Evolutionary conservation across 169 alveolate species (phyloP).

Genomic region (Amoebophrya sp.): DNA sequence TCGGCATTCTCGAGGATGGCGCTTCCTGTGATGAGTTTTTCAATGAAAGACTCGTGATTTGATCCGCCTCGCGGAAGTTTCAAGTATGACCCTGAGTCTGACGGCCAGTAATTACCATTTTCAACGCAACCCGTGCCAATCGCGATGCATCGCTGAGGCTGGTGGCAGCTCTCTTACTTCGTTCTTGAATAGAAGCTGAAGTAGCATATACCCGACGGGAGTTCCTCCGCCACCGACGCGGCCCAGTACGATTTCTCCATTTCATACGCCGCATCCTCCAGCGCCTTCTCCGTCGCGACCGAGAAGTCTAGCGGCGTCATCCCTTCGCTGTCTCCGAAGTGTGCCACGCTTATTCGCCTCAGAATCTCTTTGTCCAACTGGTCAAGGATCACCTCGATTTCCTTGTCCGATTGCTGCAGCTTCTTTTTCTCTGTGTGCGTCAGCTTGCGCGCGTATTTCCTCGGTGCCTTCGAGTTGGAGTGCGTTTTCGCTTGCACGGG

Average conservation of each 20-base stretch:
- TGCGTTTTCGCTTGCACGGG: too few species aligned
- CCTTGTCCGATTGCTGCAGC: background rate
- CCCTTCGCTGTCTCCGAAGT: too few species aligned
- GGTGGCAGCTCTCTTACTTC: too few species aligned
- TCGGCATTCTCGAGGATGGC: too few species aligned
- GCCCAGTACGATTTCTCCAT: background rate
- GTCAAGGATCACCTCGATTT: background rate
- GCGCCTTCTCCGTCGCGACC: background rate
- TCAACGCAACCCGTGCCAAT: background rate
- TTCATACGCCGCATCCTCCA: background rate
- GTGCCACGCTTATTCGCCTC: background rate
- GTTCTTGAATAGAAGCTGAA: too few species aligned
- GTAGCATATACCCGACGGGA: too few species aligned
- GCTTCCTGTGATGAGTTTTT: too few species aligned
- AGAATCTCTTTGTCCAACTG: background rate
- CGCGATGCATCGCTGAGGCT: too few species aligned
- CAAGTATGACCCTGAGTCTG: too few species aligned
- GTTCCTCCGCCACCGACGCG: background rate
- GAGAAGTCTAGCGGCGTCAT: background rate
- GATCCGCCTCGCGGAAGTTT: too few species aligned
- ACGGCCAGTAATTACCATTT: background rate
- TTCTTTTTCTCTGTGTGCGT: background rate
- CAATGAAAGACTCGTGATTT: too few species aligned
- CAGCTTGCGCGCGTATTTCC: background rate
- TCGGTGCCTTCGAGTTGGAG: too few species aligned